Percentiles rank a stretch among this genome's conserved stretches.
These are phyloP conservation scores for Colletotrichum sp. DNA, from an alignment of 2,329 filamentous ascomycete genomes.

Conservation along the genomic window DNA sequence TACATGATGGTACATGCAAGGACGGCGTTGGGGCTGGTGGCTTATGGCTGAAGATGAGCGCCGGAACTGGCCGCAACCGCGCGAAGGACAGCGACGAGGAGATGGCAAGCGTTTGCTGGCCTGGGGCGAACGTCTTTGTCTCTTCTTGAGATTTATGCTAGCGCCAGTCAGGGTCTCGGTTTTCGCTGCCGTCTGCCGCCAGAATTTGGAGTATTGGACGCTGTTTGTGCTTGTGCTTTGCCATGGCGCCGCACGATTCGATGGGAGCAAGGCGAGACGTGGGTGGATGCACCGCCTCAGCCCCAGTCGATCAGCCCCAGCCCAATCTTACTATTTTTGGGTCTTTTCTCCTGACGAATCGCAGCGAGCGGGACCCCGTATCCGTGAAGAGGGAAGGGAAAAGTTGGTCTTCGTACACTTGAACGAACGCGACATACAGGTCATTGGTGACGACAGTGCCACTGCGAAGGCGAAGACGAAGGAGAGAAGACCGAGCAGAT, in stretches of 20 bases:
- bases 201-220: background rate
- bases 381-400: background rate
- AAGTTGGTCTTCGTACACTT: background rate
- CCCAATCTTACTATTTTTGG: constrained; percentile 25
- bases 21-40: background rate
- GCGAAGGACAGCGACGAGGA: background rate
- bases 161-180: background rate
- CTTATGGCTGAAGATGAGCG: background rate
- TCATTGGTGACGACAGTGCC: background rate
- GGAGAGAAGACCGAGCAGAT: background rate
- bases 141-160: background rate
- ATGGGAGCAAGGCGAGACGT: background rate
- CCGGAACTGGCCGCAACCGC: constrained; percentile 14
- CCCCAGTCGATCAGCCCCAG: constrained; percentile 22
- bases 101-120: background rate
- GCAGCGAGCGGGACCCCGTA: background rate
- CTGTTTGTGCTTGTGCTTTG: background rate
- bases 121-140: background rate
- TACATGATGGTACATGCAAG: background rate
- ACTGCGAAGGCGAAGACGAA: background rate
- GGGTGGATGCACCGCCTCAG: constrained; percentile 20
- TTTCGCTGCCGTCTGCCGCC: background rate
- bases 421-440: background rate
- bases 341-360: constrained; percentile 2
- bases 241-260: background rate